Evolutionary conservation across 768 basidiomycete genomes (phyloP), one percentile per base, ranked within the genome.

Genomic region (Leccinum subgranulosum): DNA sequence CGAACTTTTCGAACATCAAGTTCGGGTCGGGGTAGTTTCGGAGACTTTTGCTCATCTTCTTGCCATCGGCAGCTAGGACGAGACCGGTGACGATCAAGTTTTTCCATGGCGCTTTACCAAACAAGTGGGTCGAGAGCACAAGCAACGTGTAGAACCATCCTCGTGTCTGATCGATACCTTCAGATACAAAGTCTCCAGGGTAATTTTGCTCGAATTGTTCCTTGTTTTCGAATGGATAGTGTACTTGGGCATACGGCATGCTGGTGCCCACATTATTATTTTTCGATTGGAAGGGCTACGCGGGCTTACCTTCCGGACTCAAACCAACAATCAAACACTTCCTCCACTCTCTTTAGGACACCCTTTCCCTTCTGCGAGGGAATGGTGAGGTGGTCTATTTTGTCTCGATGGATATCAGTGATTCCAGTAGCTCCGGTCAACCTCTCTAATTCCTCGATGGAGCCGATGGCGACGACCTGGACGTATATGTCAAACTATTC

Each of bases 301-400:
- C 3, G 11, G 9, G 64, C 83, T 60, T 62, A 94, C 94, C 91
- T 94, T 76, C 97, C 97, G 4, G 96, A 98, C 76, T 99, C 97
- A 69, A 99, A 99, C 97, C 97, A 99, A 68, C 97, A 99, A 70
- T 99, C 97, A 69, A 99, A 98, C 36, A 99, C 94, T 72, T 98
- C 97, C 58, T 97, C 92, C n/a, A 98, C 81, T 50, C 97, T 87
- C 73, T 82, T 91, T 23, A 99, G 76, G 11, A 74, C 73, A 15
- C 96, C 96, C 65, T 92, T 95, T 53, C 95, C 96, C 70, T 84
- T 75, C 69, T 87, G 78, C 19, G 94, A 97, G 10, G 96, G 97
- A 66, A 98, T 98, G 51, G 92, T 95, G 76, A 99, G 91, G 69
- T 92, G 85, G 70, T 98, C 95, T 66, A 99, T 94, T 67, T 85